Evolutionary conservation across 2,329 filamentous ascomycete genomes (phyloP), one percentile per base, ranked within the genome.

Genomic region (Pseudogymnoascus sp.): DNA sequence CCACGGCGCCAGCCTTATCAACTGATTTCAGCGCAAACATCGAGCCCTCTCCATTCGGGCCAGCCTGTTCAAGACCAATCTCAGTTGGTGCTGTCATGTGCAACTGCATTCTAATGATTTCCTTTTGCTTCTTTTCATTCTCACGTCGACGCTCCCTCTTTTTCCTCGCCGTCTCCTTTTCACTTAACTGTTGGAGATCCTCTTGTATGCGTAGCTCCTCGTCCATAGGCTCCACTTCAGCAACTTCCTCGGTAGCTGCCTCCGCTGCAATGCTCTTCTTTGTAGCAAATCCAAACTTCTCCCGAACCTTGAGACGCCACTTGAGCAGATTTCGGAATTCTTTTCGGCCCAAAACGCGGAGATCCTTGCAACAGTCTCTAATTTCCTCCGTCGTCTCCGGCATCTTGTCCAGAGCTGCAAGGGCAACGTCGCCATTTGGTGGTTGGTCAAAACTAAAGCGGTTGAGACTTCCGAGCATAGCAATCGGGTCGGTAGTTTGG

Each of bases 41-140:
- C 28, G 90, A 81, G 54, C 92, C 90, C 45, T 92, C 87, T 23
- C 91, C 93, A 61, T 85, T 80, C 0, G 90, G 90, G 0, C 91
- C 91, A 23, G 84, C 79, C 76, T 95, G 92, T 73, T 96, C 95
- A 78, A 96, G 85, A 72, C 95, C 95, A 67, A 99, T 96, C 68
- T 99, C 95, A 81, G 92, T 95, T 6, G 95, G 95, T 0, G 92
- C 90, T 1, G 88, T 89, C 95, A 99, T 99, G 78, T 97, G 89
- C 80, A 99, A 86, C 76, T 99, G 95, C 89, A 99, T 89, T 36
- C 95, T 87, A n/a, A 96, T 83, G 66, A 98, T 92, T 68, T 98
- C 95, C 70, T 90, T 95, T 70, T 95, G 90, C 77, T 96, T 98
- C 75, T 87, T 87, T 76, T 99, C 95, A 69, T 99, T 99, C 66